phyloP scores from a whole-genome alignment of 1,284 basidiomycete species.

The Golubevia sp. region DNA sequence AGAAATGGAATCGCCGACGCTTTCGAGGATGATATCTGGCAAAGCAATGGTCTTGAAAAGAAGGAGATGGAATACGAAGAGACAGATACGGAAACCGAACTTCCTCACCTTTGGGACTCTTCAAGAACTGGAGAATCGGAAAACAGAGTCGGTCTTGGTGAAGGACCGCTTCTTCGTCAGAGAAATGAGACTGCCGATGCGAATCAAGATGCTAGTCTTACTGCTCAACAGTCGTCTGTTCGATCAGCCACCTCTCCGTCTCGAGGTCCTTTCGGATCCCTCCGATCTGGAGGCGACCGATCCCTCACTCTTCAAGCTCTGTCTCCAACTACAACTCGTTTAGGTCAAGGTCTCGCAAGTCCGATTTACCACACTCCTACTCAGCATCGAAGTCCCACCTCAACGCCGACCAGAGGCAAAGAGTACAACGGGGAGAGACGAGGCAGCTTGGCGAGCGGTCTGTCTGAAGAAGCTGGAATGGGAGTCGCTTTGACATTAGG shows the following conservation, averaged over 20 bases:
- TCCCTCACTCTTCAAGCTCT: background rate
- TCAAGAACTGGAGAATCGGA: background rate
- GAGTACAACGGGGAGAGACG: background rate
- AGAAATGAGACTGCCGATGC: background rate
- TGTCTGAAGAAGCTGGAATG: background rate
- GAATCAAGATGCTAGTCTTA: background rate
- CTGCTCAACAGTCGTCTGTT: background rate
- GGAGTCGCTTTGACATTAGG: background rate
- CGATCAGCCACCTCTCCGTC: background rate
- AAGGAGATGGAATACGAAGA: background rate
- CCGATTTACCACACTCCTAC: background rate
- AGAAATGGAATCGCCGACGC: background rate
- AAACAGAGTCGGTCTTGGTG: background rate
- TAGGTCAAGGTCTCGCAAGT: background rate
- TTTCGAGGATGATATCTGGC: background rate
- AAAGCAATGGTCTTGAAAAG: background rate
- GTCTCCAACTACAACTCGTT: background rate
- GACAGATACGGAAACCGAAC: background rate
- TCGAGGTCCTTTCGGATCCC: background rate
- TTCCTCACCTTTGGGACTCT: background rate
- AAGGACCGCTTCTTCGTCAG: background rate
- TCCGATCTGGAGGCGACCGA: background rate
- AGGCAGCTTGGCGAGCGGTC: background rate
- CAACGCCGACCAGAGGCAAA: background rate
- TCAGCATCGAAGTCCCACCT: background rate